Evolutionary conservation across 2,329 filamentous ascomycete genomes (phyloP).

Genomic region (Pseudogymnoascus sp.): DNA sequence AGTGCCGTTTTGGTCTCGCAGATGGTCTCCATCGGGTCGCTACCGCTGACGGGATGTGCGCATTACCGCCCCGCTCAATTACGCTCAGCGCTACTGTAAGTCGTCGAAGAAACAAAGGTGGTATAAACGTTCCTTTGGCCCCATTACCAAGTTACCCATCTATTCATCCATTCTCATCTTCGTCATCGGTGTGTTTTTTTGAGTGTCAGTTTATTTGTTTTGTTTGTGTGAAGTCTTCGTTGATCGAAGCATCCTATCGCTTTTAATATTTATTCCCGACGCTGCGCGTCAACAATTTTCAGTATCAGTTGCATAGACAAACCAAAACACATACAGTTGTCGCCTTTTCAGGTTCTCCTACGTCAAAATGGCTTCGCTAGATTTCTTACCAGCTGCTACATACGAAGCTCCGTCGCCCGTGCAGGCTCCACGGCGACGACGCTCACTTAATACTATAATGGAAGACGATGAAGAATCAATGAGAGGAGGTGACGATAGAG

Average conservation of each 20-base stretch:
- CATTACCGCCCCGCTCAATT: slow-evolving; percentile 2
- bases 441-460: slow-evolving; percentile 57
- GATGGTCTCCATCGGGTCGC: neutral
- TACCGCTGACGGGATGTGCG: neutral
- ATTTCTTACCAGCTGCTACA: slow-evolving; percentile 40
- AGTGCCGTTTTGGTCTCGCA: slow-evolving; percentile 9
- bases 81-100: slow-evolving; percentile 8
- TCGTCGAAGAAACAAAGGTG: slow-evolving; percentile 1
- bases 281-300: slow-evolving; percentile 22
- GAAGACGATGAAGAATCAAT: slow-evolving; percentile 42
- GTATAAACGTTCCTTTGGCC: slow-evolving; percentile 9
- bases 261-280: slow-evolving; percentile 26
- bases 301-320: slow-evolving; percentile 1
- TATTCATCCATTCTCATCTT: slow-evolving; percentile 10
- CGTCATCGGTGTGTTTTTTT: slow-evolving; percentile 12
- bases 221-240: slow-evolving; percentile 27
- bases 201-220: slow-evolving; percentile 12
- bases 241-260: slow-evolving; percentile 32
- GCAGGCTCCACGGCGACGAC: slow-evolving; percentile 46
- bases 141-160: neutral
- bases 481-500: slow-evolving; percentile 25
- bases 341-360: neutral
- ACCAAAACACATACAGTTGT: slow-evolving; percentile 10
- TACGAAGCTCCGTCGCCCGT: slow-evolving; percentile 44
- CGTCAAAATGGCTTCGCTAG: slow-evolving; percentile 28